A percentile compares a stretch with the other conserved stretches of the same genome.
These are phyloP conservation scores for Solanum hybrid DNA, from an alignment of 305 asterid species.

Conservation along the genomic window DNA sequence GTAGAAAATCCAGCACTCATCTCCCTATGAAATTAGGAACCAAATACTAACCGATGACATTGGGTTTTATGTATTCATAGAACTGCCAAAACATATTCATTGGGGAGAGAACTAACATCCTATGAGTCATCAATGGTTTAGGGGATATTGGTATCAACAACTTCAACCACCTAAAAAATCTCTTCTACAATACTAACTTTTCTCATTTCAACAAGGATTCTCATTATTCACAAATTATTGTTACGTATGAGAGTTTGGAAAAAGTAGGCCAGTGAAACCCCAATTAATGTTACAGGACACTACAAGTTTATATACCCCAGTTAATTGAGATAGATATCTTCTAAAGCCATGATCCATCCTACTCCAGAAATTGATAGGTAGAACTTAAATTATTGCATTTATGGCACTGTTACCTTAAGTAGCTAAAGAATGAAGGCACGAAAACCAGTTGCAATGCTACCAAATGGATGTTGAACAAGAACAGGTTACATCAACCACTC, in stretches of 20 bases:
- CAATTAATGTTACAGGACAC: not conserved
- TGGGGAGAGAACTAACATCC: not conserved
- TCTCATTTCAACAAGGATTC: not conserved
- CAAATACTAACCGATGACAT: not conserved
- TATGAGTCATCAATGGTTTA: not conserved
- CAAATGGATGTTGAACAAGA: not conserved
- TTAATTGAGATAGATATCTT: not conserved
- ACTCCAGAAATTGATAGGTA: not conserved
- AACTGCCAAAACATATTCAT: not conserved
- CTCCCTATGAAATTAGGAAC: not conserved
- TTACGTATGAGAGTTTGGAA: not conserved
- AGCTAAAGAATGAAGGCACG: not conserved
- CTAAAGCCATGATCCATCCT: not conserved
- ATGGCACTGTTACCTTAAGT: not conserved
- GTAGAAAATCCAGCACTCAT: not conserved
- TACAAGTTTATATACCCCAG: not conserved
- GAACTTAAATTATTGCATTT: not conserved
- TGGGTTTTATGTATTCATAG: not conserved
- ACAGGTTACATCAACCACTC: slow-evolving; percentile 18
- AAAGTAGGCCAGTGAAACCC: not conserved
- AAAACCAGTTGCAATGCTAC: not conserved
- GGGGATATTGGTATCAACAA: not conserved
- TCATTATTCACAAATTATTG: not conserved
- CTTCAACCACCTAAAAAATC: not conserved
- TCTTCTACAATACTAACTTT: not conserved